These are phyloP conservation scores for carrot (Daucus carota) DNA, from an alignment of 129 eudicot species.

Conservation along the genomic window DH1_v3.0 NC_030382.2:46112001-46112500, in stretches of 20 bases:
- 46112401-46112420: not conserved
- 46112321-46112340: slow-evolving; percentile 53
- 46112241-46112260: not conserved
- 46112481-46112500: slow-evolving; percentile 22
- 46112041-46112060: not conserved
- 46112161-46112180: slow-evolving; percentile 54
- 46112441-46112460: not conserved
- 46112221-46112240: not conserved
- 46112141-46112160: slow-evolving; percentile 64
- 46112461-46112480: not conserved
- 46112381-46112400: not conserved
- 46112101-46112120: slow-evolving; percentile 71
- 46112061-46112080: not conserved
- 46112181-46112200: slow-evolving; percentile 62
- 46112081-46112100: not conserved
- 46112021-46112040: not conserved
- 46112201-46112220: slow-evolving; percentile 34
- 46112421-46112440: not conserved
- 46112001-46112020: not conserved
- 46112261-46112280: not conserved
- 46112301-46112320: slow-evolving; percentile 52
- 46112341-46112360: slow-evolving; percentile 67
- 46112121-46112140: slow-evolving; percentile 66
- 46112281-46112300: slow-evolving; percentile 37
- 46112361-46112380: slow-evolving; percentile 61